These are phyloP conservation scores for Phalaenopsis hybrid DNA, from an alignment of 116 monocot species.

Conservation along the genomic window DNA sequence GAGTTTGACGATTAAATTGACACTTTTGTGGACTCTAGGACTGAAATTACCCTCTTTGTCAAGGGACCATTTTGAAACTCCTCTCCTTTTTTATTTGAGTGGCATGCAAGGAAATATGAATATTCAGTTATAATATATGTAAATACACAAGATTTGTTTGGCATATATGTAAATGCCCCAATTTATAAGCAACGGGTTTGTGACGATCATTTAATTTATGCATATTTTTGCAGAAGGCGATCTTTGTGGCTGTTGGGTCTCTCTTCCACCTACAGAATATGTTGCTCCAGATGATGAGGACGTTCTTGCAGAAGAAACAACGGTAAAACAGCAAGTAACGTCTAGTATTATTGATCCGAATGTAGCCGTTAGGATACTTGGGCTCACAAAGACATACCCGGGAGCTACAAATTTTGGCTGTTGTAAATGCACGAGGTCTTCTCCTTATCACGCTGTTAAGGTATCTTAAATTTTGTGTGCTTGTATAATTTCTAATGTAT, in stretches of 20 bases:
- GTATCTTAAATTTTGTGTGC: slow-evolving; percentile 18
- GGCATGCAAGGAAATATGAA: too few species aligned
- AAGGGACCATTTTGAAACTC: too few species aligned
- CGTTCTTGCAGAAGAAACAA: slow-evolving; percentile 68
- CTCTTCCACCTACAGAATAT: slow-evolving; percentile 52
- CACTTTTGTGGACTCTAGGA: too few species aligned
- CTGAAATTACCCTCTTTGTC: too few species aligned
- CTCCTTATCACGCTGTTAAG: slow-evolving; percentile 81
- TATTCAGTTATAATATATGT: too few species aligned
- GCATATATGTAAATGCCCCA: too few species aligned
- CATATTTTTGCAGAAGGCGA: slow-evolving; percentile 52
- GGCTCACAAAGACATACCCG: slow-evolving; percentile 78
- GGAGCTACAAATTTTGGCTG: slow-evolving; percentile 47
- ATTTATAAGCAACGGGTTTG: neutral
- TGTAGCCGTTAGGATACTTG: slow-evolving; percentile 64
- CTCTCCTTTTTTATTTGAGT: too few species aligned
- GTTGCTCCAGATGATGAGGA: slow-evolving; percentile 76
- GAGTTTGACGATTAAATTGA: too few species aligned
- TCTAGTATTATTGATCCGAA: slow-evolving; percentile 26
- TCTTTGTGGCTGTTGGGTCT: slow-evolving; percentile 54
- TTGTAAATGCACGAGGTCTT: slow-evolving; percentile 43
- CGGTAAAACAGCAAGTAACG: slow-evolving; percentile 45
- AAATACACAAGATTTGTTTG: too few species aligned
- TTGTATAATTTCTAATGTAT: neutral
- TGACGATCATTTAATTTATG: neutral